Percentiles rank a stretch among this genome's conserved stretches.
These are phyloP conservation scores for Aegilops longissima DNA, from an alignment of 176 grass and related monocot genomes.

Conservation along the genomic window DNA sequence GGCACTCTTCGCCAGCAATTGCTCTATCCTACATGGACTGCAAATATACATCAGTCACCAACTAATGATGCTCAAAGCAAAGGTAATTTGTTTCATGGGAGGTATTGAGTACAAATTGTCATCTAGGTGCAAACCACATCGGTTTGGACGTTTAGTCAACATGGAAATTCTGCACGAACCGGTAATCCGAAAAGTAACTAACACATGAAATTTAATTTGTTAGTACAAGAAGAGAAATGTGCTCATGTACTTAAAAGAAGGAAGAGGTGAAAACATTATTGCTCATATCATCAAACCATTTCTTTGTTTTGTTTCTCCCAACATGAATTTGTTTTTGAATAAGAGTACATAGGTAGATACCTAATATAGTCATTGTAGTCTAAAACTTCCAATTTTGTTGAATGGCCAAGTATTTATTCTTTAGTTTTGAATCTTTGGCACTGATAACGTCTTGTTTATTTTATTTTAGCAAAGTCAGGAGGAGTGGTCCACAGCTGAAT, in stretches of 20 bases:
- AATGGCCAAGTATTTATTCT: background rate
- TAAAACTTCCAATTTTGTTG: background rate
- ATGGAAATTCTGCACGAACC: constrained; percentile 7
- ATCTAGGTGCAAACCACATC: background rate
- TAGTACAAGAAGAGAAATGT: background rate
- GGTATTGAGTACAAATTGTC: background rate
- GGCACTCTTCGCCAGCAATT: constrained; percentile 89
- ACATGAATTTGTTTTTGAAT: background rate
- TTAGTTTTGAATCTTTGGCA: background rate
- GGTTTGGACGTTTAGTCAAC: background rate
- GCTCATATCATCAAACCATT: background rate
- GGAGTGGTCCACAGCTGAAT: too few species aligned
- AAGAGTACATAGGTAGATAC: background rate
- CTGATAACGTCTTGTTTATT: background rate
- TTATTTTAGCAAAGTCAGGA: too few species aligned
- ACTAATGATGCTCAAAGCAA: constrained; percentile 40
- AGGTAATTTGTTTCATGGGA: constrained; percentile 40
- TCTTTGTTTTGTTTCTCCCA: background rate
- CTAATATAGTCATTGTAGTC: background rate
- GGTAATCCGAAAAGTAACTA: background rate
- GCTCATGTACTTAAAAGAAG: background rate
- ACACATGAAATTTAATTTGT: background rate
- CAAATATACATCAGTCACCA: constrained; percentile 39
- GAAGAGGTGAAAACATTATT: background rate
- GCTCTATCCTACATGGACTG: constrained; percentile 96